Evolutionary conservation across 805 yeast genomes (phyloP), one percentile per base, ranked within the genome.

Genomic region (Wickerhamiella sorbophila): DNA sequence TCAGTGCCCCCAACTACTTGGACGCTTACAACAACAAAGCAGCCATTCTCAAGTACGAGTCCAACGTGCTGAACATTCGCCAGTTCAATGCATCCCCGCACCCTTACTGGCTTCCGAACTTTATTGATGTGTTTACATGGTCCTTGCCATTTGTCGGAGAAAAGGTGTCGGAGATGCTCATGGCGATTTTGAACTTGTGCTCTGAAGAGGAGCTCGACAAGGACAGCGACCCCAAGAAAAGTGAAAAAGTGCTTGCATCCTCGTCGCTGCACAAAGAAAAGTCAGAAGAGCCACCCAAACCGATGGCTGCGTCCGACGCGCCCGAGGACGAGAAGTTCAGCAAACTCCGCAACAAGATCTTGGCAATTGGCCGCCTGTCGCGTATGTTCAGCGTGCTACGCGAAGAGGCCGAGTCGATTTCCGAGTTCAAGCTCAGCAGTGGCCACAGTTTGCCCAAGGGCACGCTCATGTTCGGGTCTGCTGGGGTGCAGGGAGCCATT

Each of bases 101-200:
- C 62, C 98, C 98, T 1, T 88, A 91, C 63, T 86, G 94, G 85
- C 68, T 91, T 51, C 97, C 97, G 5, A 86, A 86, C 59, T 84
- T 87, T 54, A 85, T 87, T 94, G 96, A 91, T 60, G 95, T 88
- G 5, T 88, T 88, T 61, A 80, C 94, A 9, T 91, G 97, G 97
- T 83, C 95, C 1, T 66, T 88, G 44, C 98, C 97, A 5, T 88
- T 91, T 65, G 96, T 91, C 19, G 97, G 96, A 17, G 95, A 88
- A 59, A 84, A 91, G 56, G 82, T 87, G 42, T 83, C 94, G 12
- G 97, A 91, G 58, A 87, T 88, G 80, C 69, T 88, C 56, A 81
- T 85, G 18, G 74, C 91, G 1, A 82, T 88, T 32, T 70, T 91
- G 58, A 88, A 88, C 60, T 83, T 91, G 44, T 88, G 98, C 64